Evolutionary conservation across 345 rosid species (phyloP).

Genomic region (Turnera subulata): DNA sequence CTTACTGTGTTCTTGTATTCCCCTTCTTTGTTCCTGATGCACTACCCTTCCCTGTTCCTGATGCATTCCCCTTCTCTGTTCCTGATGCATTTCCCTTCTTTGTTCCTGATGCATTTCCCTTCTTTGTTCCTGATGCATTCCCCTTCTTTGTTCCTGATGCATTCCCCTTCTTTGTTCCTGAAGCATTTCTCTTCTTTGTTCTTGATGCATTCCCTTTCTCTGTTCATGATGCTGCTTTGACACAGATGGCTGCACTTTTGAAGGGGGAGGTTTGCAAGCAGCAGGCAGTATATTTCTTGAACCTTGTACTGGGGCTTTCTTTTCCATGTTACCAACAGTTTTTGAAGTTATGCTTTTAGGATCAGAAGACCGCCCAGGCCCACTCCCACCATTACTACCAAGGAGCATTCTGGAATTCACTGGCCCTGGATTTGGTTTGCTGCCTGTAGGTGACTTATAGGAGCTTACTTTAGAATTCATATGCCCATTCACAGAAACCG

Average conservation of each 20-base stretch:
- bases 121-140: too few relatives aligned
- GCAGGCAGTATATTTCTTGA: conserved; percentile 34
- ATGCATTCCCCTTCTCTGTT: too few relatives aligned
- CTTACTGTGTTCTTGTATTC: conserved; percentile 33
- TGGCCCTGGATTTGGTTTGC: conserved; percentile 23
- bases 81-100: too few relatives aligned
- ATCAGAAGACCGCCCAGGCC: conserved; percentile 39
- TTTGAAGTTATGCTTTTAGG: conserved; percentile 42
- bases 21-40: too few relatives aligned
- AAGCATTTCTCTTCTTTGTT: too few relatives aligned
- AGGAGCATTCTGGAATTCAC: conserved; percentile 49
- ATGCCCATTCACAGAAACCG: conserved; percentile 6
- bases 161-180: too few relatives aligned
- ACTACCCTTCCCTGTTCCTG: too few relatives aligned
- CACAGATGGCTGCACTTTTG: conserved; percentile 42
- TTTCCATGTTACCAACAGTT: conserved; percentile 33
- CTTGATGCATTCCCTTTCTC: too few relatives aligned
- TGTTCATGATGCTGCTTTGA: conserved; percentile 49
- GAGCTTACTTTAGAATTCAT: conserved; percentile 21
- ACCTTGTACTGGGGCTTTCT: conserved; percentile 26
- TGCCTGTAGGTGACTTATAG: conserved; percentile 37
- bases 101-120: too few relatives aligned
- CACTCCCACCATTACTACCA: conserved; percentile 20
- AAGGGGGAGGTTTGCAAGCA: conserved; percentile 36
- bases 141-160: too few relatives aligned